phyloP scores from a whole-genome alignment of 1,284 basidiomycete genomes.

The Tilletia walkeri region DNA sequence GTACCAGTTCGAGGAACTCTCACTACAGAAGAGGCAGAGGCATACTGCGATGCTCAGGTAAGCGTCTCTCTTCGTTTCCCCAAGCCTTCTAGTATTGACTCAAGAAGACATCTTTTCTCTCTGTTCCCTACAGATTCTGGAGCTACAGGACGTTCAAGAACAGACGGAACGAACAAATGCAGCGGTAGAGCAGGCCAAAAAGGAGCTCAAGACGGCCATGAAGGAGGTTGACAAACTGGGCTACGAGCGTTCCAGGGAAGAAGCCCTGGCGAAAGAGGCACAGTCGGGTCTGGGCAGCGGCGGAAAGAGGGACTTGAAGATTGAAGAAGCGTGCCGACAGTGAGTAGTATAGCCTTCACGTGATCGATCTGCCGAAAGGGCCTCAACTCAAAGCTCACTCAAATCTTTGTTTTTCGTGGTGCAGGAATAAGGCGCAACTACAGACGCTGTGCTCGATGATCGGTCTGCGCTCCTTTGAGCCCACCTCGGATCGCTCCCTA shows the following conservation, averaged over 20 bases:
- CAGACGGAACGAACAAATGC: constrained; percentile 35
- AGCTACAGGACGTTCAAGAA: constrained; percentile 41
- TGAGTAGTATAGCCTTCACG: background rate
- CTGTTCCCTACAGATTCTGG: constrained; percentile 25
- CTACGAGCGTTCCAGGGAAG: constrained; percentile 41
- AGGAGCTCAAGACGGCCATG: constrained; percentile 37
- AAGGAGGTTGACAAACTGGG: constrained; percentile 41
- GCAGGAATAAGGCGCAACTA: constrained; percentile 30
- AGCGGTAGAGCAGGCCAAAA: constrained; percentile 42
- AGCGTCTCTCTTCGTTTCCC: background rate
- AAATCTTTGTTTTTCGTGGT: background rate
- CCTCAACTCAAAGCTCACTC: too few species aligned
- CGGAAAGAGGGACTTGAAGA: constrained; percentile 42
- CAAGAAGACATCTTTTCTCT: background rate
- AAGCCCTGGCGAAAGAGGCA: constrained; percentile 46
- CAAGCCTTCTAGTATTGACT: background rate
- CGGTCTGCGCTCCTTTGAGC: constrained; percentile 35
- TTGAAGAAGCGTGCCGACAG: constrained; percentile 37
- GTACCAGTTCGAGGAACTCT: constrained; percentile 24
- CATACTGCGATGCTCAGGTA: constrained; percentile 35
- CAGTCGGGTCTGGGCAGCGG: constrained; percentile 43
- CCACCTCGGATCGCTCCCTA: constrained; percentile 20
- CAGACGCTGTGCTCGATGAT: constrained; percentile 30
- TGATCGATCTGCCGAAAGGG: background rate
- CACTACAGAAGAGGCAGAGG: constrained; percentile 42